Evolutionary conservation across 129 eudicot genomes (phyloP).

Genomic region (Flaveria brownii): DNA sequence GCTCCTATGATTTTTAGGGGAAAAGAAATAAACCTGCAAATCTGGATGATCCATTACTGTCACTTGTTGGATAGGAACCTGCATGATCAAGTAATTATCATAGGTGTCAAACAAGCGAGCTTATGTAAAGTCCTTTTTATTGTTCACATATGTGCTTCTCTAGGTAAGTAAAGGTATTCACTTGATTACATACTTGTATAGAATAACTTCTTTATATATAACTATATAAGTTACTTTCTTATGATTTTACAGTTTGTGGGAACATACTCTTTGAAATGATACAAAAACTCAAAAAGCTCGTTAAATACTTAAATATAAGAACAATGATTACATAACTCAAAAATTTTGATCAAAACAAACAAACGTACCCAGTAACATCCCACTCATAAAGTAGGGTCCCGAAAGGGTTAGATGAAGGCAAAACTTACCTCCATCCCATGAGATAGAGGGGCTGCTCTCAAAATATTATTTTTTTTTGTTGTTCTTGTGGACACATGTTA

Average conservation of each 20-base stretch:
- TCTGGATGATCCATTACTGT: constrained; percentile 81
- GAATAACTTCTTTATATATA: background rate
- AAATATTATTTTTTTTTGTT: no score
- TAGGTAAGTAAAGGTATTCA: background rate
- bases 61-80: constrained; percentile 85
- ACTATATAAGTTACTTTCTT: background rate
- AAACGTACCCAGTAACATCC: no score
- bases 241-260: background rate
- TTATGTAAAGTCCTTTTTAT: background rate
- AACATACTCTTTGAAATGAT: background rate
- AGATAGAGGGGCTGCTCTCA: no score
- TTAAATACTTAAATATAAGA: no score
- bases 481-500: no score
- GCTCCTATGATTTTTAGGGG: background rate
- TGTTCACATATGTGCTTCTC: background rate
- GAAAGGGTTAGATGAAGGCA: no score
- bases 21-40: constrained; percentile 60
- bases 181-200: background rate
- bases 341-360: no score
- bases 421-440: no score
- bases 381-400: no score
- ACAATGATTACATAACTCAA: no score
- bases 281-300: background rate
- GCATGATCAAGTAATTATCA: constrained; percentile 35
- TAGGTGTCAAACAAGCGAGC: constrained; percentile 14